Percentiles rank a stretch among this genome's conserved stretches.
These are phyloP conservation scores for Lobosporangium transversale DNA, from an alignment of 192 early-diverging fungal genomes.

Conservation along the genomic window DNA sequence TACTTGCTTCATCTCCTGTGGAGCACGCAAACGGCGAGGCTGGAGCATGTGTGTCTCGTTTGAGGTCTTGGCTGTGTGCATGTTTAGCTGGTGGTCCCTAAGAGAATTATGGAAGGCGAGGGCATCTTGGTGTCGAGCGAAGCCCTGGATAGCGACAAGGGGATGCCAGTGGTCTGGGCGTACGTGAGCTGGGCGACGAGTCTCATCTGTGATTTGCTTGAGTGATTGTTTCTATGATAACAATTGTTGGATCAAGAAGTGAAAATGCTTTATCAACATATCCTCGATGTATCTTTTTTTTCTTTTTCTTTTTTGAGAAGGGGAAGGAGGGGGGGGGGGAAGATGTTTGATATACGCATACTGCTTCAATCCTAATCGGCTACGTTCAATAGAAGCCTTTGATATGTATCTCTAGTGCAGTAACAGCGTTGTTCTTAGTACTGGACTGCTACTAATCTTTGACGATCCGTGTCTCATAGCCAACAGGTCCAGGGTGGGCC, in stretches of 20 bases:
- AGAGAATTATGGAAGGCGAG: constrained; percentile 60
- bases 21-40: constrained; percentile 56
- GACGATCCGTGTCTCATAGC: no score
- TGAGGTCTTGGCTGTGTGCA: constrained; percentile 29
- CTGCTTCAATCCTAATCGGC: no score
- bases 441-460: no score
- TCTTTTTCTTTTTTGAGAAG: no score
- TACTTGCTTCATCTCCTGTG: constrained; percentile 59
- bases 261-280: no score
- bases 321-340: no score
- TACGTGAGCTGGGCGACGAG: constrained; percentile 55
- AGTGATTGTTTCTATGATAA: constrained; percentile 48
- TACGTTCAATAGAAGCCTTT: no score
- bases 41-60: constrained; percentile 41
- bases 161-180: constrained; percentile 65
- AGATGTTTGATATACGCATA: no score
- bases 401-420: no score
- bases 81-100: constrained; percentile 56
- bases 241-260: neutral
- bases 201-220: constrained; percentile 51
- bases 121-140: constrained; percentile 46
- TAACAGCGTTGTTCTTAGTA: no score
- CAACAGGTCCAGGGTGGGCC: no score
- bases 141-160: constrained; percentile 58
- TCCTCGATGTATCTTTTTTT: no score